Conservation (phyloP, 2,329 filamentous ascomycete species). For the Truncatella angustata region DNA sequence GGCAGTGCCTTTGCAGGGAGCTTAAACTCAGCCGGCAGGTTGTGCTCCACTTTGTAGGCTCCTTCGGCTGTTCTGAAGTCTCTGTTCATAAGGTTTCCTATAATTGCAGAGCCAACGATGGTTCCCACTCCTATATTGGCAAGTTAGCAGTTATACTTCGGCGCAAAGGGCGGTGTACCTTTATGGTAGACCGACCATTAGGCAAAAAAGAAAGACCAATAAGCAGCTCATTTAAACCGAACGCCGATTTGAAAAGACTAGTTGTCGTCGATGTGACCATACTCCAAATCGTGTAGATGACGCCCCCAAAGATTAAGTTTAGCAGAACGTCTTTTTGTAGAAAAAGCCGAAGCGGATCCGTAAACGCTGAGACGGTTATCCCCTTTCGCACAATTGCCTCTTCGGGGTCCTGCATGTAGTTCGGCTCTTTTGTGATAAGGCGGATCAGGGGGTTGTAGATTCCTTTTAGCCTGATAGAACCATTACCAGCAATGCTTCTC, state of each 20-base stretch:
- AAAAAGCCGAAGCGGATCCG: constrained; percentile 36
- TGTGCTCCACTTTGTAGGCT: constrained; percentile 26
- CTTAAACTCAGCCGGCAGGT: constrained; percentile 24
- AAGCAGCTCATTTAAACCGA: constrained; percentile 6
- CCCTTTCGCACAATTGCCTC: constrained; percentile 12
- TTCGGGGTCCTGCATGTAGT: constrained; percentile 15
- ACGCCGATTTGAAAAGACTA: constrained; percentile 23
- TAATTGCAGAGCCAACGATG: constrained; percentile 38
- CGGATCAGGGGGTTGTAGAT: constrained; percentile 23
- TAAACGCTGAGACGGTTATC: constrained; percentile 28
- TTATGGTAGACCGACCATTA: constrained; percentile 5
- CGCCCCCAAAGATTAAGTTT: constrained; percentile 31
- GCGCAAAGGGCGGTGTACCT: not conserved
- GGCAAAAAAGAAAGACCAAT: constrained; percentile 10
- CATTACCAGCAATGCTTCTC: constrained; percentile 26
- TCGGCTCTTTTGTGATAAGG: constrained; percentile 11
- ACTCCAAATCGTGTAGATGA: constrained; percentile 32
- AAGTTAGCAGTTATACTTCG: not conserved
- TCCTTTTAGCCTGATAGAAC: constrained; percentile 20
- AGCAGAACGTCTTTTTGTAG: constrained; percentile 37
- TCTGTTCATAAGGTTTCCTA: constrained; percentile 40
- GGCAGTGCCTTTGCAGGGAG: constrained; percentile 22
- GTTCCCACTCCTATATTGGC: constrained; percentile 30
- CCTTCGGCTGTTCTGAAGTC: constrained; percentile 29
- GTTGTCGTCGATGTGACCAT: constrained; percentile 39